Base-by-base conservation (phyloP, 345 rosid genomes). In the Pugionium dolabratum region DNA sequence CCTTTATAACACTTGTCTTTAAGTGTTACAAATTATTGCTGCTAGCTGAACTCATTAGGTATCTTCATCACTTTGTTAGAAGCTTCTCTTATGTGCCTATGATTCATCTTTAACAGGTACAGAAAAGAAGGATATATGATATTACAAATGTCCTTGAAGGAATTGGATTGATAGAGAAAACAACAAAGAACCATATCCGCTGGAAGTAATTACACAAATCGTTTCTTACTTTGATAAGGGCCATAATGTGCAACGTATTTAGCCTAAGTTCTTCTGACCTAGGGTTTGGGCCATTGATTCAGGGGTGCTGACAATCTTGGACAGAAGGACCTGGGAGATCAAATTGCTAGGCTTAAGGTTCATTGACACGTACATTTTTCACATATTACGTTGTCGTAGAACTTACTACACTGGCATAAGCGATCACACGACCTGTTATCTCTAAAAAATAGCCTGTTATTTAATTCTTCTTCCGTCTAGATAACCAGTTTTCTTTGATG, bases 81-180 rank as follows among this genome's bases (percentile, higher is more conserved):
- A 70, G 34, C 61, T 34, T 4, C 4, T 73, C 34, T 66, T 44
- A 63, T 56, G 64, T 58, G 31, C 28, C 5, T 49, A 45, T 31
- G 65, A 31, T 62, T 72, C 45, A 26, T 64, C 59, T 62, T 31
- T 55, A 6, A 60, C 78, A 86, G 96, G 96, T 89, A 34, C 93
- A 89, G 64, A 89, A 89, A 77, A 82, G 96, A 79, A 86, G 93
- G 78, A 89, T 89, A 73, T 86, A 89, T 72, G 96, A 89, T 74
- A 89, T 83, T 47, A 89, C 96, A 62, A 89, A 89, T 81, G 93
- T 89, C 28, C 83, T 89, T 75, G 96, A 86, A 82, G 96, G 93
- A 60, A 79, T 86, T 76, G 84, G 80, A 44, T 79, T 86, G 78
- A 86, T 86, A 50, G 90, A 89, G 84, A 89, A 86, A 78, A 89